Evolutionary conservation across 768 basidiomycete species (phyloP).

Genomic region (Lentinula detonsa): DNA sequence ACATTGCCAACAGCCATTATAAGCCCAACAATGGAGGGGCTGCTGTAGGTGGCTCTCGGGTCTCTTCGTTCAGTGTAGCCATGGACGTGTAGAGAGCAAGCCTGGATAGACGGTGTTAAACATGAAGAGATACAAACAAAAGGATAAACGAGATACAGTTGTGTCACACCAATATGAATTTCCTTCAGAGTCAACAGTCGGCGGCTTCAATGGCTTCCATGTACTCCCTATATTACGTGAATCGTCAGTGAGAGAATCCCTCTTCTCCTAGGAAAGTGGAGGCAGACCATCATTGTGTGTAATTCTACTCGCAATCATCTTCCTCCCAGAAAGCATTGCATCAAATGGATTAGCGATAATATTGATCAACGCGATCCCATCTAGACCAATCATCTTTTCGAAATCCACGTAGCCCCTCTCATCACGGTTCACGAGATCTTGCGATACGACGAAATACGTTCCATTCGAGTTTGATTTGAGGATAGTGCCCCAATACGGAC

Average conservation of each 20-base stretch:
- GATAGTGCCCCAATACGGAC: slow-evolving; percentile 84
- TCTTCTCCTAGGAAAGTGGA: background rate
- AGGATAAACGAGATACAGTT: slow-evolving; percentile 39
- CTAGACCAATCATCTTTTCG: slow-evolving; percentile 94
- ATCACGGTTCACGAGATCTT: slow-evolving; percentile 91
- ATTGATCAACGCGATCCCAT: slow-evolving; percentile 94
- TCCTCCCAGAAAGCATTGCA: slow-evolving; percentile 58
- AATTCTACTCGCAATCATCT: slow-evolving; percentile 79
- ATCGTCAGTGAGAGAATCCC: background rate
- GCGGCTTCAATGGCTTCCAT: slow-evolving; percentile 82
- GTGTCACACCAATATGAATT: slow-evolving; percentile 61
- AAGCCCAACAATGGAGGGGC: slow-evolving; percentile 85
- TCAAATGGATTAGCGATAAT: slow-evolving; percentile 78
- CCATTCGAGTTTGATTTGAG: slow-evolving; percentile 98
- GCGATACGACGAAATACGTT: slow-evolving; percentile 84
- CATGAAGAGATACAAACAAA: background rate
- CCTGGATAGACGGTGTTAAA: slow-evolving; percentile 32
- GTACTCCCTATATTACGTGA: slow-evolving; percentile 53
- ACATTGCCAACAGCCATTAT: slow-evolving; percentile 97
- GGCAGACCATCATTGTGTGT: slow-evolving; percentile 92
- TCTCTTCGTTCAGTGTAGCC: slow-evolving; percentile 94
- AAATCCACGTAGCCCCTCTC: slow-evolving; percentile 87
- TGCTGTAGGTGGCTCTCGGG: slow-evolving; percentile 89
- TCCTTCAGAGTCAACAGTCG: slow-evolving; percentile 69
- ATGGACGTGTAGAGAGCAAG: slow-evolving; percentile 85